phyloP scores from a whole-genome alignment of 306 rosid genomes.

The Vachellia collinsii region DNA sequence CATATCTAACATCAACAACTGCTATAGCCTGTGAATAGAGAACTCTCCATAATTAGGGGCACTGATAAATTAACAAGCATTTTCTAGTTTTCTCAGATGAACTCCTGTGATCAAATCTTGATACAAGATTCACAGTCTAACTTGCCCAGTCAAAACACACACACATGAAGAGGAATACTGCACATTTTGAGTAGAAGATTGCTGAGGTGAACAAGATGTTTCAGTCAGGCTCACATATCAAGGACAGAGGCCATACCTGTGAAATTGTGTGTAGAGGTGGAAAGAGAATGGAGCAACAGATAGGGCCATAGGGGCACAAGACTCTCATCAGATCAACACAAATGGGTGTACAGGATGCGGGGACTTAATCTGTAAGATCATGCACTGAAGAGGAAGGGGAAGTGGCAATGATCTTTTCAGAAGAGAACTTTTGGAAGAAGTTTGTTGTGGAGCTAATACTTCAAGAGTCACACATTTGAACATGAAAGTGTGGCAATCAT shows the following conservation, averaged over 20 bases:
- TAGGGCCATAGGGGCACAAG: not conserved
- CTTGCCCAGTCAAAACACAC: not conserved
- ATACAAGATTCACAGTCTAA: not conserved
- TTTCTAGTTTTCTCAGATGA: not conserved
- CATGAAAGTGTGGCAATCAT: not conserved
- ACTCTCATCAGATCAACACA: too few relatives aligned
- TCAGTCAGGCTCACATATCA: not conserved
- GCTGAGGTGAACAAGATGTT: not conserved
- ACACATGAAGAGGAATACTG: not conserved
- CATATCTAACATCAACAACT: constrained; percentile 26
- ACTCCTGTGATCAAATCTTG: not conserved
- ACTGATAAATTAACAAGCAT: not conserved
- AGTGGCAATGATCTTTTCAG: not conserved
- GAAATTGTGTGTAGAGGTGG: not conserved
- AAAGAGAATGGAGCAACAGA: not conserved
- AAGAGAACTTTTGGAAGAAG: not conserved
- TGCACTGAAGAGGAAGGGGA: not conserved
- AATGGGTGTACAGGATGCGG: not conserved
- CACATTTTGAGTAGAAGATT: not conserved
- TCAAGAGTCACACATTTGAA: not conserved
- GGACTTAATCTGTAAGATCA: not conserved
- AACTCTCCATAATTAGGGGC: not conserved
- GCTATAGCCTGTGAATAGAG: not conserved
- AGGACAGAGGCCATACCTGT: not conserved
- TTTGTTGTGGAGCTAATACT: not conserved